Conservation (phyloP, 306 rosid genomes). For the Ormosia semicastrata region DNA sequence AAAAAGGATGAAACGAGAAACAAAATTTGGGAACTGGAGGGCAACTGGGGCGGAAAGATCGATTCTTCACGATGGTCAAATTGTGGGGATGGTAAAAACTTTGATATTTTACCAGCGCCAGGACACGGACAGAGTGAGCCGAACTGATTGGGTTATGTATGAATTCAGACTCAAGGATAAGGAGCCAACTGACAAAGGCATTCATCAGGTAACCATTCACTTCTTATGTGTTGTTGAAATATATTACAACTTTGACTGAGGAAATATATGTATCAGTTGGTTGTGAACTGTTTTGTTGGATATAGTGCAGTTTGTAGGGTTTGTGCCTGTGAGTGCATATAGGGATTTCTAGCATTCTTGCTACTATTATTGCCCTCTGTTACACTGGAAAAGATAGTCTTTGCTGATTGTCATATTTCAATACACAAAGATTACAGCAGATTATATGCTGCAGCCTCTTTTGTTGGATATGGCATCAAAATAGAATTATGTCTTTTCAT, state of each 20-base stretch:
- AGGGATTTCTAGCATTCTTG: background rate
- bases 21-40: conserved; percentile 77
- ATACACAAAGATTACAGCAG: background rate
- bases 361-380: background rate
- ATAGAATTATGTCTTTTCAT: background rate
- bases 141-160: conserved; percentile 91
- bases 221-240: background rate
- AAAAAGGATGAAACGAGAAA: conserved; percentile 64
- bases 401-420: background rate
- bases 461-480: background rate
- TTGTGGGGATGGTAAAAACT: conserved; percentile 70
- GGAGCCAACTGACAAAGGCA: conserved; percentile 24
- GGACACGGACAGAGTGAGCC: conserved; percentile 48
- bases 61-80: conserved; percentile 31
- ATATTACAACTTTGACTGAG: background rate
- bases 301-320: background rate
- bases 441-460: background rate
- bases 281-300: background rate
- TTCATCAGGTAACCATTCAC: conserved; percentile 47
- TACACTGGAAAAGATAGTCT: background rate
- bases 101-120: conserved; percentile 74
- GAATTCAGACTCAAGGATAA: conserved; percentile 68
- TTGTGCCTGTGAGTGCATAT: background rate
- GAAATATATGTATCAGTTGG: background rate
- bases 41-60: conserved; percentile 73